Evolutionary conservation across 2,329 filamentous ascomycete genomes (phyloP).

Genomic region (Fusarium papillatum): DNA sequence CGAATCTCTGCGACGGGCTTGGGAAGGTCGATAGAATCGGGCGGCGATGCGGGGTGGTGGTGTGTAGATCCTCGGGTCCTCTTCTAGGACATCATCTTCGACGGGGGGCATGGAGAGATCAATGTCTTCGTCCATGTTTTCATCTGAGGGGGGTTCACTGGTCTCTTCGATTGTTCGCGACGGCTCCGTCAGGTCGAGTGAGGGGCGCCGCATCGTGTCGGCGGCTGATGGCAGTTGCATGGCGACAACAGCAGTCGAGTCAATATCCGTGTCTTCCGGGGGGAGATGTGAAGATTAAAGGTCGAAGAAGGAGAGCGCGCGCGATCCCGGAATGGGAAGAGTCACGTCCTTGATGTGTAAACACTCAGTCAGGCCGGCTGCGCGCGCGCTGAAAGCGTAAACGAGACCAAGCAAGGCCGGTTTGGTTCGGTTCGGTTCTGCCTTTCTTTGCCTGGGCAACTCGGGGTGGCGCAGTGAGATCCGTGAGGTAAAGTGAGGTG

Average conservation of each 20-base stretch:
- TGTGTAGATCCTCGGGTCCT: constrained; percentile 60
- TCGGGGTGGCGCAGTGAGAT: constrained; percentile 38
- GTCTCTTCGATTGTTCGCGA: constrained; percentile 56
- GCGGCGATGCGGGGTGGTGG: constrained; percentile 84
- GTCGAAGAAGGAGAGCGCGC: constrained; percentile 3
- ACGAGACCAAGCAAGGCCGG: constrained; percentile 8
- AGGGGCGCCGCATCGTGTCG: constrained; percentile 58
- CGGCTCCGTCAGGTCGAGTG: constrained; percentile 57
- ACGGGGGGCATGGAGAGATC: constrained; percentile 55
- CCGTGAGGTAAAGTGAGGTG: not conserved
- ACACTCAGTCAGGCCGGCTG: constrained; percentile 12
- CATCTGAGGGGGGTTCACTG: constrained; percentile 46
- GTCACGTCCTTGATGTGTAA: constrained; percentile 9
- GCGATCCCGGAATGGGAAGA: constrained; percentile 7
- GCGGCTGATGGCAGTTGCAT: constrained; percentile 39
- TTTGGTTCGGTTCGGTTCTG: not conserved
- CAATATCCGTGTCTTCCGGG: not conserved
- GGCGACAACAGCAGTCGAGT: not conserved
- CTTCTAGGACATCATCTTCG: constrained; percentile 50
- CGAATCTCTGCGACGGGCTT: constrained; percentile 79
- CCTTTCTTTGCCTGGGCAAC: constrained; percentile 19
- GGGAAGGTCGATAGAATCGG: constrained; percentile 79
- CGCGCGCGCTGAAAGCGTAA: constrained; percentile 23
- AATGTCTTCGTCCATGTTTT: constrained; percentile 49
- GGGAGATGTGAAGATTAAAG: constrained; percentile 3